Base-by-base conservation (phyloP, 1,284 basidiomycete genomes). In the Microbotryum intermedium region DNA sequence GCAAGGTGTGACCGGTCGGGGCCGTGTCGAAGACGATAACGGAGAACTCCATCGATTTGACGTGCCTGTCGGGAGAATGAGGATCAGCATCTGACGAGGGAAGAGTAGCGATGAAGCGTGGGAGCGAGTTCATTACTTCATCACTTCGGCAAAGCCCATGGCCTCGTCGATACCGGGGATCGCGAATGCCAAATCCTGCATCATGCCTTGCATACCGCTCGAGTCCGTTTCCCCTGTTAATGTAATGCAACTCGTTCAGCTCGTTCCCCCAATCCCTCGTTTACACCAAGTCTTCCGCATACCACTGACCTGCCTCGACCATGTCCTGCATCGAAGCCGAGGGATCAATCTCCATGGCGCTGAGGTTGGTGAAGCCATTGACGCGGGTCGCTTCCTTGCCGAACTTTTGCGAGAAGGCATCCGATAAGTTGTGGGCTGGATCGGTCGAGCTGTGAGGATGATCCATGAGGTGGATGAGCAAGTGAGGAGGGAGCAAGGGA, bases 11-110 rank as follows among this genome's bases (percentile, higher is more conserved):
- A 3, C 94, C 95, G 8, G 94, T 99, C 2, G 94, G 94, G 44
- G 94, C 94, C 1, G 94, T 99, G 75, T 99, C 94, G 72, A 99
- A 99, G 29, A 99, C 93, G 72, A 99, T 97, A 59, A 95, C 90
- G 25, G 90, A 93, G 79, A 95, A 99, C 77, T 97, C 86, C 94
- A 98, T 97, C n/a, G 90, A 95, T 77, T 98, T 97, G 76, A 99
- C 95, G 75, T 97, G 93, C 73, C 90, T 94, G 68, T 1, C 1
- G 49, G 47, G 20, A 39, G 39, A 48, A 42, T 16, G 21, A 4
- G 10, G 8, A 48, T 25, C n/a, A 39, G 39, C 6, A 2, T 20
- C 3, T 43, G 42, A 3, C 45, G 25, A n/a, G 18, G 0, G 29
- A n/a, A 16, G 25, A 29, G 18, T 6, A 7, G 39, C 9, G 50